Evolutionary conservation across 495 filamentous ascomycete genomes (phyloP), one percentile per base, ranked within the genome.

Genomic region (Aspergillus incahuasiensis): DNA sequence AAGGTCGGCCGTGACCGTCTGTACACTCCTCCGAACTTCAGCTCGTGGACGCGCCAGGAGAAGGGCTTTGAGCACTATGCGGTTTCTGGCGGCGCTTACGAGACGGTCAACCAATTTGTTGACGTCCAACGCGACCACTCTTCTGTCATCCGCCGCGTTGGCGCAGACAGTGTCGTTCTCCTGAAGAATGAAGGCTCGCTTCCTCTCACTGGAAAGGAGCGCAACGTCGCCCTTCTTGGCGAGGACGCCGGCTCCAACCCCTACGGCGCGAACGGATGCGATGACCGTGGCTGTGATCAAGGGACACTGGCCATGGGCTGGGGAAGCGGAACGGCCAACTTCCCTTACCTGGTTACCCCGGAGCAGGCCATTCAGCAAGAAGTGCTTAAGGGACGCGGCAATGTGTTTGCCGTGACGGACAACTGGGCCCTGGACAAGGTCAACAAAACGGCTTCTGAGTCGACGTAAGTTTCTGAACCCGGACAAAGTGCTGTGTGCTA

Each of bases 221-320:
- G 79, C 54, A 84, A 87, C 48, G 80, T 92, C 16, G 89, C 81
- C 11, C 82, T 97, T n/a, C 81, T 97, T 57, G 90, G 95, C 20
- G 83, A 89, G 38, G 92, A 96, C 63, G 92, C 92, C 18, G 89
- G 85, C 4, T 82, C 83, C 8, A 92, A 89, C 60, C 77, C 81
- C 0, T 74, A 76, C 28, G 94, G 94, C n/a, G 88, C 90, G 16
- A 97, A 98, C 67, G 85, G 87, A 19, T 96, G 91, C 66, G 28
- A 62, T 38, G 89, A 98, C 71, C 84, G 88, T 38, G 85, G 87
- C n/a, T 96, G 94, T 57, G 77, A 90, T 65, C 82, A 84, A 40
- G 92, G 92, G 25, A 97, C 92, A 6, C 78, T 97, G 25, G 94
- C 88, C 25, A 92, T 96, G 86, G 92, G 84, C 45, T 98, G 92